These are phyloP conservation scores for Colletotrichum trifolii DNA, from an alignment of 2,329 filamentous ascomycete genomes.

Conservation along the genomic window DNA sequence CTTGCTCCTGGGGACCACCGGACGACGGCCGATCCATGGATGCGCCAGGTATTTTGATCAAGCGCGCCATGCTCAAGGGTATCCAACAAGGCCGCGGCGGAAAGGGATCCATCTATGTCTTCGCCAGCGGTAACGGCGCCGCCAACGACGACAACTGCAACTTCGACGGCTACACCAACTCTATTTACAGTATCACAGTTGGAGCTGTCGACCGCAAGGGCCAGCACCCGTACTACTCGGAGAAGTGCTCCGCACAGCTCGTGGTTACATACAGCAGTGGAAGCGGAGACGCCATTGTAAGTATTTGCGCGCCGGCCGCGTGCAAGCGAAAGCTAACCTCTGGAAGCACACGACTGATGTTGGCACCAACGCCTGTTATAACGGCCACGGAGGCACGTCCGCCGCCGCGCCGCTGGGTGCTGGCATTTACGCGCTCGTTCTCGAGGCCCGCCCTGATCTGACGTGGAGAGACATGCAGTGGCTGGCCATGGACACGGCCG, in stretches of 20 bases:
- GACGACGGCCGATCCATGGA: constrained; percentile 97
- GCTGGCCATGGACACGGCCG: constrained; percentile 84
- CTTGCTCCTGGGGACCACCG: constrained; percentile 97
- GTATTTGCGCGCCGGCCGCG: constrained; percentile 41
- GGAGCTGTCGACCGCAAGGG: constrained; percentile 91
- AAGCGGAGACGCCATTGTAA: constrained; percentile 81
- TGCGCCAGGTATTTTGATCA: constrained; percentile 87
- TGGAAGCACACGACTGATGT: constrained; percentile 90
- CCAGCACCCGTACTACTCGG: constrained; percentile 93
- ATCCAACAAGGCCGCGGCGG: constrained; percentile 88
- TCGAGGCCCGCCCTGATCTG: constrained; percentile 86
- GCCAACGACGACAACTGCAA: constrained; percentile 94
- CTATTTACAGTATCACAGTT: constrained; percentile 98
- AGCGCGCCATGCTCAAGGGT: constrained; percentile 89
- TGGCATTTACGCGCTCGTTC: constrained; percentile 88
- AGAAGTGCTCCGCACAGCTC: constrained; percentile 93
- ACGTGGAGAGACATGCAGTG: constrained; percentile 97
- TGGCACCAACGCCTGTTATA: constrained; percentile 81
- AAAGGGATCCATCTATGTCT: constrained; percentile 92
- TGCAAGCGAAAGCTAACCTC: constrained; percentile 37
- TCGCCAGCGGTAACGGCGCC: constrained; percentile 95
- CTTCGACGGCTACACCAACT: constrained; percentile 99
- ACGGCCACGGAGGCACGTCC: constrained; percentile 91
- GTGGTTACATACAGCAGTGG: constrained; percentile 98
- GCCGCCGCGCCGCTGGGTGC: constrained; percentile 93